phyloP scores from a whole-genome alignment of 2,329 filamentous ascomycete species.

The Aspergillus costaricaensis region DNA sequence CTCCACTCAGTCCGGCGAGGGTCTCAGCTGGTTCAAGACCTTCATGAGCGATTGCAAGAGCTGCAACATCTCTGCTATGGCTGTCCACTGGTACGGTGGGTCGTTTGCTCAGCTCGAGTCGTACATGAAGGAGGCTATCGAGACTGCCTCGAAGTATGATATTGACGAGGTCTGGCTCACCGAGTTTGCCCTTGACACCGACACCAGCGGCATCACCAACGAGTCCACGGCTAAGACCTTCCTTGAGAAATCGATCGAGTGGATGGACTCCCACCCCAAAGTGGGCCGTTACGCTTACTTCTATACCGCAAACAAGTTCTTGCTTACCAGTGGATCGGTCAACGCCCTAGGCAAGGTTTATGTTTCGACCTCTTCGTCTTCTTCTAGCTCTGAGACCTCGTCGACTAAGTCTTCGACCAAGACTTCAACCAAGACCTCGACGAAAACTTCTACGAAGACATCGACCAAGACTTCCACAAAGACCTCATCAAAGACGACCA shows the following conservation, averaged over 20 bases:
- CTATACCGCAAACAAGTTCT: background rate
- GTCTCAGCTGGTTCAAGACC: slow-evolving; percentile 1
- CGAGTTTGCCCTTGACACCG: background rate
- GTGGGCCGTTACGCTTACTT: slow-evolving; percentile 2
- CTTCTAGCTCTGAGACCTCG: background rate
- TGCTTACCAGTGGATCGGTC: background rate
- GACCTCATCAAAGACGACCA: background rate
- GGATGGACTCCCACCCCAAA: background rate
- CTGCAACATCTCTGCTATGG: slow-evolving; percentile 5
- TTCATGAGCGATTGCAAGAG: slow-evolving; percentile 3
- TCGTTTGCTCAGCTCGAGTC: background rate
- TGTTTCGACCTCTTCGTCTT: background rate
- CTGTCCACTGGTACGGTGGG: slow-evolving; percentile 6
- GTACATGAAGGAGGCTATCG: background rate
- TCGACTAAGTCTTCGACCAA: background rate
- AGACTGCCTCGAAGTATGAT: background rate
- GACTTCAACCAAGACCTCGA: background rate
- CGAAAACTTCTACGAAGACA: background rate
- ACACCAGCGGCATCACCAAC: background rate
- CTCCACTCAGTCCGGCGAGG: background rate
- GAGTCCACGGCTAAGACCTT: background rate
- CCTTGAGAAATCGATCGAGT: background rate
- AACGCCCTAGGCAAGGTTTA: background rate
- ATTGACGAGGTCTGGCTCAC: slow-evolving; percentile 6
- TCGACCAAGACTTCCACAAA: background rate